Percentiles rank a stretch among this genome's conserved stretches.
Evolutionary conservation across 805 yeast genomes (phyloP).

Genomic region (Nakazawaea peltata): DNA sequence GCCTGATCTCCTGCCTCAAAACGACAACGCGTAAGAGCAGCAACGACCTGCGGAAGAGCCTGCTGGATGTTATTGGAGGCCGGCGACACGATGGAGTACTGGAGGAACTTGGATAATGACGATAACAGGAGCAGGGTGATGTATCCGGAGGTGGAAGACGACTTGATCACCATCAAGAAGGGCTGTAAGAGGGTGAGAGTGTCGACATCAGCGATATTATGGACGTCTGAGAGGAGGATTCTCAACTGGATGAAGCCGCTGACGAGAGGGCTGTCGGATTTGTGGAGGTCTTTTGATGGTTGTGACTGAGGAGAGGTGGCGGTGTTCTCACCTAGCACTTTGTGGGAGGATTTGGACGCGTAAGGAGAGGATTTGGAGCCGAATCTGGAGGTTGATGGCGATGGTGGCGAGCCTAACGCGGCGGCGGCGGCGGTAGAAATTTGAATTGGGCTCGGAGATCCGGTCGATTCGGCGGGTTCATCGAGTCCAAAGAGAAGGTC

Average conservation of each 20-base stretch:
- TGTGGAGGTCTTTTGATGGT: too few species aligned
- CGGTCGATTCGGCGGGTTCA: conserved; percentile 22
- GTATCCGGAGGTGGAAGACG: conserved; percentile 78
- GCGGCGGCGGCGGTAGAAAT: too few species aligned
- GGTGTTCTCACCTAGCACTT: conserved; percentile 3
- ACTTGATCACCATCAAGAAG: conserved; percentile 72
- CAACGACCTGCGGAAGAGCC: conserved; percentile 57
- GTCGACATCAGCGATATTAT: conserved; percentile 49
- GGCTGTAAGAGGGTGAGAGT: conserved; percentile 77
- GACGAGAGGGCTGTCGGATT: conserved; percentile 42
- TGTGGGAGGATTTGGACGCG: conserved; percentile 5
- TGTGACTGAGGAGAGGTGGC: too few species aligned
- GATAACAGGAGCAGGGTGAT: conserved; percentile 77
- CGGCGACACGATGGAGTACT: conserved; percentile 55
- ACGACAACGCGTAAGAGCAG: conserved; percentile 84
- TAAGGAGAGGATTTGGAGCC: conserved; percentile 12
- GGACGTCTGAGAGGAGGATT: conserved; percentile 53
- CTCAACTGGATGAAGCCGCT: conserved; percentile 76
- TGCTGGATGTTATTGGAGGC: conserved; percentile 46
- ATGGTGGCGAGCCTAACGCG: too few species aligned
- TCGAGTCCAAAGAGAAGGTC: conserved; percentile 17
- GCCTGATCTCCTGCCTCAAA: conserved; percentile 93
- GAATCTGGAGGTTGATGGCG: conserved; percentile 19
- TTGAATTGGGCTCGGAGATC: too few species aligned
- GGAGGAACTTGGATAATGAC: conserved; percentile 66